Conservation (phyloP, 306 rosid species). For the Neltuma alba region DNA sequence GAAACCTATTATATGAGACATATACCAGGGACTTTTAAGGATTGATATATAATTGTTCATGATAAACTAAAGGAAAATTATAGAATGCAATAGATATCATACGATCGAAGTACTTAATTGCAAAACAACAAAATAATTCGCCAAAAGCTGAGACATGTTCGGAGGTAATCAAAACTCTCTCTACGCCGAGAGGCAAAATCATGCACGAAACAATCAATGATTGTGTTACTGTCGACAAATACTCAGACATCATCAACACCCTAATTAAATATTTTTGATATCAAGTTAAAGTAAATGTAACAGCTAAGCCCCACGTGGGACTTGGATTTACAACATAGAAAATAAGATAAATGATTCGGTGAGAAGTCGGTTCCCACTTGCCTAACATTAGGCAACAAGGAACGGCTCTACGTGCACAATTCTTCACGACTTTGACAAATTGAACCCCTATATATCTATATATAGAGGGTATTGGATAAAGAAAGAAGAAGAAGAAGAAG, state of each 20-base stretch:
- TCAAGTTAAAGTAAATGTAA: background rate
- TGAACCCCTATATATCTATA: background rate
- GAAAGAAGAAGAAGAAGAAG: no score
- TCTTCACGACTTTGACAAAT: slow-evolving; percentile 19
- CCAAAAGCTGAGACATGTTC: background rate
- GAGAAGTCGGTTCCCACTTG: slow-evolving; percentile 28
- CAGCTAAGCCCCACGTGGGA: slow-evolving; percentile 30
- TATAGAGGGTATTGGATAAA: no score
- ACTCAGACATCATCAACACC: background rate
- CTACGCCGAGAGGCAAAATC: background rate
- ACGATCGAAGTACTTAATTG: background rate
- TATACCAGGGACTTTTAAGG: background rate
- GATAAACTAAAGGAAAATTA: background rate
- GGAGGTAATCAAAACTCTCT: background rate
- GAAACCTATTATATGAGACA: background rate
- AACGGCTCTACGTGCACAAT: background rate
- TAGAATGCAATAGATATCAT: background rate
- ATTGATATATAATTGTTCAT: background rate
- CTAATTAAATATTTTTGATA: background rate
- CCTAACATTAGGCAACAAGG: slow-evolving; percentile 20
- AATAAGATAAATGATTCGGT: slow-evolving; percentile 15
- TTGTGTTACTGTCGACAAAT: background rate
- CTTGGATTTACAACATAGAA: slow-evolving; percentile 25
- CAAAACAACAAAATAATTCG: background rate
- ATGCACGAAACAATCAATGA: background rate